Evolutionary conservation across 805 yeast species (phyloP), one percentile per base, ranked within the genome.

Genomic region (Lipomyces japonicus): DNA sequence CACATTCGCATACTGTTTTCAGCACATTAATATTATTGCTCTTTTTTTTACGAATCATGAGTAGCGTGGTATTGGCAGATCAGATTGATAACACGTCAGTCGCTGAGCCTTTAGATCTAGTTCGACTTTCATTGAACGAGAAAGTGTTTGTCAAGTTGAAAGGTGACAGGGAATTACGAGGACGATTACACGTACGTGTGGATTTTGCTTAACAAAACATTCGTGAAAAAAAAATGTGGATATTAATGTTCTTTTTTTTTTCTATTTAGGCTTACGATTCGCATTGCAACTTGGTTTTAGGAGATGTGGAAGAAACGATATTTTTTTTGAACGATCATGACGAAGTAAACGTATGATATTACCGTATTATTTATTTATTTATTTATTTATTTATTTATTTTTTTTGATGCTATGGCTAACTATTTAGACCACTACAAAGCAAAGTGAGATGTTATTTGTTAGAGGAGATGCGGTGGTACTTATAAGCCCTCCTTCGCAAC

Each of bases 391-490:
- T 22, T 23, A 16, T 35, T 16, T 7, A 28, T 28, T 28, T 28
- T 4, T 37, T 39, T 31, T 42, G 39, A 42, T 53, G 62, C 39
- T 57, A 24, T 31, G 31, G 10, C 12, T 28, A 28, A 7, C 7
- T 28, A 9, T 72, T 47, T 65, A 71, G 65, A 68, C 78, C 7
- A 74, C 74, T 21, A 84, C 81, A 63, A 75, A 76, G 55, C 51
- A 61, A 48, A 77, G 88, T 16, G 96, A 87, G 48, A 86, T 93
- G 89, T 81, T 93, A 38, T 91, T 91, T 70, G 90, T 93, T 14
- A 82, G 99, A 72, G 99, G 99, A n/a, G 98, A 93, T 69, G 82
- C 95, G 2, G 97, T 93, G 39, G 87, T 95, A 44, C 75, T 90
- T 60, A 82, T 93, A 46, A 81, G 84, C 46, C 75, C 82, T 3